A percentile compares a stretch with the other conserved stretches of the same genome.
Conservation (phyloP, 805 yeast genomes). For the Candida ovalis region DNA sequence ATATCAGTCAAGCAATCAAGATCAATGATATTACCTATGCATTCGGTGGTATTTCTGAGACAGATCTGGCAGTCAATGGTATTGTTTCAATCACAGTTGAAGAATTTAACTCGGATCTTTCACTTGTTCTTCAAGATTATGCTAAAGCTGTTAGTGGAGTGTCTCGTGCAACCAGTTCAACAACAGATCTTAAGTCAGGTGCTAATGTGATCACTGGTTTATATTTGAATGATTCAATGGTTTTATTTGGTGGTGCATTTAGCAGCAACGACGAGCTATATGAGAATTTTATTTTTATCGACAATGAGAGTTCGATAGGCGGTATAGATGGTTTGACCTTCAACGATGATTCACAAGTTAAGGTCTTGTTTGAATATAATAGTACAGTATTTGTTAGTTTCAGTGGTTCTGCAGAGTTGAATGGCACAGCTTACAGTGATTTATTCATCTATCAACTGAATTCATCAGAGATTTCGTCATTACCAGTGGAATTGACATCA, state of each 20-base stretch:
- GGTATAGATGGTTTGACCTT: slow-evolving; percentile 18
- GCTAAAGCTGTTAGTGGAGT: slow-evolving; percentile 12
- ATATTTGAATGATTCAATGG: slow-evolving; percentile 44
- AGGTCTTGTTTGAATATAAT: slow-evolving; percentile 33
- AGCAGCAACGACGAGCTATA: slow-evolving; percentile 20
- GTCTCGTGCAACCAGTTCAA: slow-evolving; percentile 2
- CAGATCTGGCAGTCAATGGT: slow-evolving; percentile 17
- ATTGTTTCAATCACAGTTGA: slow-evolving; percentile 10
- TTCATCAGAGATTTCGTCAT: slow-evolving; percentile 36
- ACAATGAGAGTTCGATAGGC: slow-evolving; percentile 2
- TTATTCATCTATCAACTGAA: slow-evolving; percentile 50
- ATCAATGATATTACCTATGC: slow-evolving; percentile 13
- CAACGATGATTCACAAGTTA: slow-evolving; percentile 19
- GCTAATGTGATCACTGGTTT: slow-evolving; percentile 32
- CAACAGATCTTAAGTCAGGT: background rate
- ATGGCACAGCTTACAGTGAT: slow-evolving; percentile 34
- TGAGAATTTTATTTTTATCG: slow-evolving; percentile 22
- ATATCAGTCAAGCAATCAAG: slow-evolving; percentile 25
- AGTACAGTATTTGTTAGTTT: slow-evolving; percentile 43
- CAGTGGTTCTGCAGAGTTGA: slow-evolving; percentile 32
- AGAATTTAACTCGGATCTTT: background rate
- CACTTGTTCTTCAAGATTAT: slow-evolving; percentile 13
- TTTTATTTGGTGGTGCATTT: slow-evolving; percentile 62
- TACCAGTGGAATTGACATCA: slow-evolving; percentile 35
- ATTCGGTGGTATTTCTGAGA: slow-evolving; percentile 19